Evolutionary conservation across 2,329 filamentous ascomycete species (phyloP).

Genomic region (Diaporthe vexans): DNA sequence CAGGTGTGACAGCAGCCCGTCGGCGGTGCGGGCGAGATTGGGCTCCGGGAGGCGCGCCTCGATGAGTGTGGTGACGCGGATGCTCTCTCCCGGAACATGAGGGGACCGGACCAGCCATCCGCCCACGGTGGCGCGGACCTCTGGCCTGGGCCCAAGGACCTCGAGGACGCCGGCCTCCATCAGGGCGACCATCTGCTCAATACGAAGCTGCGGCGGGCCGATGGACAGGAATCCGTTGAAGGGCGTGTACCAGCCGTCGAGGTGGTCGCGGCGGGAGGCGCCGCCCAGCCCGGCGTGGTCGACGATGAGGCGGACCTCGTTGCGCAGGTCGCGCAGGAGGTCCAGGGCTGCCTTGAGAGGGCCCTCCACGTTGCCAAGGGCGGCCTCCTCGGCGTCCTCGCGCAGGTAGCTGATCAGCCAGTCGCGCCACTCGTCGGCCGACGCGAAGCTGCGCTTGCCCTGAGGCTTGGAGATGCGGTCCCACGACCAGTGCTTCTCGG

Average conservation of each 20-base stretch:
- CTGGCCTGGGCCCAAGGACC: neutral
- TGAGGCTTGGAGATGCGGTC: neutral
- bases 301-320: constrained; percentile 26
- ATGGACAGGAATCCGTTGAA: constrained; percentile 31
- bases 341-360: constrained; percentile 25
- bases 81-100: neutral
- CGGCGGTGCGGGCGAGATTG: neutral
- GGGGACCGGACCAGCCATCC: constrained; percentile 17
- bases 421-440: constrained; percentile 12
- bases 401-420: constrained; percentile 24
- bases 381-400: constrained; percentile 12
- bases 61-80: constrained; percentile 12
- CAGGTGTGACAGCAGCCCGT: neutral
- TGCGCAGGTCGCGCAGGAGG: constrained; percentile 29
- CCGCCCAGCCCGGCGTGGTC: constrained; percentile 10
- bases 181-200: constrained; percentile 33
- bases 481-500: constrained; percentile 21
- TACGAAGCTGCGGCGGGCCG: constrained; percentile 16
- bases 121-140: neutral
- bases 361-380: constrained; percentile 7
- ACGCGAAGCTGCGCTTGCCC: constrained; percentile 3
- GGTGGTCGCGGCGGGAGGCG: constrained; percentile 6
- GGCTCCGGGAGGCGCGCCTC: constrained; percentile 23
- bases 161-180: constrained; percentile 21
- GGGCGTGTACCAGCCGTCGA: constrained; percentile 32